phyloP scores from a whole-genome alignment of 352 stramenopile species.

The Globisporangium lucens region DNA sequence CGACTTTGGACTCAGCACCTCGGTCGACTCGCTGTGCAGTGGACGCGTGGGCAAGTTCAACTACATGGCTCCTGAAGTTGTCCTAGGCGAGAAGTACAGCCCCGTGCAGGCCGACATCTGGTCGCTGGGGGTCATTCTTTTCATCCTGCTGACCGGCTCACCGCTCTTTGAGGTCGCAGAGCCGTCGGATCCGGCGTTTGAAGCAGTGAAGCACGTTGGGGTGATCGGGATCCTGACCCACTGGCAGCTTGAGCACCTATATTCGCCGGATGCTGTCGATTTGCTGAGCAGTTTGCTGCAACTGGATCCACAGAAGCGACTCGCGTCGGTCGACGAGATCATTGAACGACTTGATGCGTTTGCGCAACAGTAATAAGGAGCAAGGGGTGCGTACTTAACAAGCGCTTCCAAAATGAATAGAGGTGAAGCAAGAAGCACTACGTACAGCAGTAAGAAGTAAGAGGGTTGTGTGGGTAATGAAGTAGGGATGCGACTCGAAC shows the following conservation, averaged over 20 bases:
- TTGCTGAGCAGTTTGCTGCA: neutral
- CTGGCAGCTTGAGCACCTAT: conserved; percentile 22
- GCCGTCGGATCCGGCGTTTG: conserved; percentile 26
- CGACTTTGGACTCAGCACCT: conserved; percentile 44
- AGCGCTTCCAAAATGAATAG: neutral
- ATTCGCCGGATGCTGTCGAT: conserved; percentile 17
- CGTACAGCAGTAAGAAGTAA: too few species aligned
- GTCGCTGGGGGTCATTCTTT: conserved; percentile 65
- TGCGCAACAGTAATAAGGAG: neutral
- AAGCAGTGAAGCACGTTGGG: conserved; percentile 19
- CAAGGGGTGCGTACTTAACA: too few species aligned
- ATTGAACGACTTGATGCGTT: neutral
- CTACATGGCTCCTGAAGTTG: conserved; percentile 67
- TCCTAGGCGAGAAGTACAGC: conserved; percentile 38
- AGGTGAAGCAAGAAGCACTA: neutral
- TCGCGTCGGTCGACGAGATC: neutral
- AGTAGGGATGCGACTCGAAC: too few species aligned
- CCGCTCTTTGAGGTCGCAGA: conserved; percentile 39
- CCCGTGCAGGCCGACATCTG: conserved; percentile 51
- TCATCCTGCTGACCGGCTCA: conserved; percentile 64
- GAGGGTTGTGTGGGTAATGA: too few species aligned
- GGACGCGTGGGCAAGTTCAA: conserved; percentile 56
- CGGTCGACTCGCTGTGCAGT: conserved; percentile 17
- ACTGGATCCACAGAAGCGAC: conserved; percentile 15
- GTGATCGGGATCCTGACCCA: conserved; percentile 29